Evolutionary conservation across 2,329 filamentous ascomycete genomes (phyloP).

Genomic region (Tolypocladium tropicale): DNA sequence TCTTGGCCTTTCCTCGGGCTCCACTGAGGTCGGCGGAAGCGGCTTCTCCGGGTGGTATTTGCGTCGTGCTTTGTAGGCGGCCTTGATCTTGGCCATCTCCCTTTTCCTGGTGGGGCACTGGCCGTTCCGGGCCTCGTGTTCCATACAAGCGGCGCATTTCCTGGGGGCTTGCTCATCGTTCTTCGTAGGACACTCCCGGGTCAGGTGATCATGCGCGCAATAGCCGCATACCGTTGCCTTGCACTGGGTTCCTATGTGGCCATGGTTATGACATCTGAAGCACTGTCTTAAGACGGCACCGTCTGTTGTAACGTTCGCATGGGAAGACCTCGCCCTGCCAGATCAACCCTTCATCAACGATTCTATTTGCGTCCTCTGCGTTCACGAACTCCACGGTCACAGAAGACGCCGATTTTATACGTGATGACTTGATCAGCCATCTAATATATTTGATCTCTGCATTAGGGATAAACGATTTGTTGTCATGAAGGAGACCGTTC

Average conservation of each 20-base stretch:
- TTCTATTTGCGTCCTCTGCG: background rate
- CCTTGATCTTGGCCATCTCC: background rate
- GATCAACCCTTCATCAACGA: background rate
- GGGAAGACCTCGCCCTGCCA: background rate
- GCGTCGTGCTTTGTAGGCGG: background rate
- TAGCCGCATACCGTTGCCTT: conserved; percentile 7
- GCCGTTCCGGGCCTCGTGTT: background rate
- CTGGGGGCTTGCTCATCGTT: background rate
- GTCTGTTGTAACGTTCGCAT: background rate
- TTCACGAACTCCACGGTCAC: background rate
- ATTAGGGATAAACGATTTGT: background rate
- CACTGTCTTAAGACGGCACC: conserved; percentile 4
- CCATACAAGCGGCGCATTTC: background rate
- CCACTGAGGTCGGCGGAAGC: background rate
- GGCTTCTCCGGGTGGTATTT: background rate
- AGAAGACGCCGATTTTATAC: background rate
- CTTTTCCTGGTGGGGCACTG: background rate
- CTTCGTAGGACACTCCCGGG: background rate
- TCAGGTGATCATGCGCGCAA: background rate
- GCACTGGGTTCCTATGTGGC: conserved; percentile 6
- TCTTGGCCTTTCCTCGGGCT: background rate
- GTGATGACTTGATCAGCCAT: background rate
- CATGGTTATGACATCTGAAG: conserved; percentile 2
- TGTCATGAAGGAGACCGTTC: background rate
- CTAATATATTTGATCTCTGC: background rate